Conservation (phyloP, 306 rosid species). For the Boehmeria nivea region DNA sequence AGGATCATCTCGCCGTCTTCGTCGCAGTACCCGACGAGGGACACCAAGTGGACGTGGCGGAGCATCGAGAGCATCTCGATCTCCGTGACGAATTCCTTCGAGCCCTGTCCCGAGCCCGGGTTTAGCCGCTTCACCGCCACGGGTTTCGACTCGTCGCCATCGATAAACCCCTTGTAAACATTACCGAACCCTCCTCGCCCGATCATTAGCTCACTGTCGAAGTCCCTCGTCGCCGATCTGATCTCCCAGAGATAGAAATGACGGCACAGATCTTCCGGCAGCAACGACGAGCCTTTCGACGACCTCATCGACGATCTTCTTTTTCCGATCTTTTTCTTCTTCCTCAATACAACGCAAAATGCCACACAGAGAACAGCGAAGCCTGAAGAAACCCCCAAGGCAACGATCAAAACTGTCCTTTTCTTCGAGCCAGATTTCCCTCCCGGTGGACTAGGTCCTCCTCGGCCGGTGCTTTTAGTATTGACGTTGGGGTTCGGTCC, state of each 20-base stretch:
- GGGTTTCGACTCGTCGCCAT: neutral
- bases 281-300: neutral
- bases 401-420: neutral
- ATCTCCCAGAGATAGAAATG: slow-evolving; percentile 11
- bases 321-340: neutral
- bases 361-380: neutral
- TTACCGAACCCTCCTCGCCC: slow-evolving; percentile 1
- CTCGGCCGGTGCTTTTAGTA: neutral
- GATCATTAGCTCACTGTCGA: neutral
- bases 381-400: neutral
- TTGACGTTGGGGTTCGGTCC: neutral
- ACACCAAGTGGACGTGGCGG: slow-evolving; percentile 11
- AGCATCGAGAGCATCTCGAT: slow-evolving; percentile 2
- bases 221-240: slow-evolving; percentile 7
- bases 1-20: neutral
- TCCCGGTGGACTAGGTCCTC: neutral
- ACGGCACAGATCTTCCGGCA: neutral
- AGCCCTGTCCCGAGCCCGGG: neutral
- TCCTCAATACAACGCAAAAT: neutral
- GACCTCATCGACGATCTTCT: neutral
- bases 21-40: slow-evolving; percentile 14
- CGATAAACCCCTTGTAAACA: slow-evolving; percentile 3
- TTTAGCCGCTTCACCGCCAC: slow-evolving; percentile 8
- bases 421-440: neutral
- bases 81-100: slow-evolving; percentile 2